A percentile compares a stretch with the other conserved stretches of the same genome.
Evolutionary conservation across 257 asterid species (phyloP).

Genomic region (Solanum rostratum): DNA sequence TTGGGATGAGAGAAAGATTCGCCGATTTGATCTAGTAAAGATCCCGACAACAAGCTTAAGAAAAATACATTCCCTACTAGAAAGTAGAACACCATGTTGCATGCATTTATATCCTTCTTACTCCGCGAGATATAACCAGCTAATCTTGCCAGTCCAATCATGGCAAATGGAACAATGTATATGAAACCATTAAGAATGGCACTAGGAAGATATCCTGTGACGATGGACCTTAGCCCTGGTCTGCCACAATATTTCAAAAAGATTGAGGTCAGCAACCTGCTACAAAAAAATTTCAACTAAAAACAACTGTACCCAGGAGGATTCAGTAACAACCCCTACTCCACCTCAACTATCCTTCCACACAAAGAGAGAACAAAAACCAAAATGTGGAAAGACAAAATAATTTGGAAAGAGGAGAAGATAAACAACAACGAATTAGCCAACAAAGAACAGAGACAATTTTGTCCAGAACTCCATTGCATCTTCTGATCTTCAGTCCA

Average conservation of each 20-base stretch:
- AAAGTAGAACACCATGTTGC: constrained; percentile 89
- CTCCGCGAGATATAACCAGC: constrained; percentile 77
- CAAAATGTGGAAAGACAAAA: background rate
- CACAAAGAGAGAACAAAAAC: background rate
- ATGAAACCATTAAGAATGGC: constrained; percentile 70
- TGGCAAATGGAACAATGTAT: constrained; percentile 65
- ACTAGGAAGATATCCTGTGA: constrained; percentile 89
- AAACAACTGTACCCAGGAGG: background rate
- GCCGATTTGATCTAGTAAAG: constrained; percentile 84
- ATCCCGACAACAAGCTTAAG: constrained; percentile 79
- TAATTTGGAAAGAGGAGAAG: background rate
- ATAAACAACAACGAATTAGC: background rate
- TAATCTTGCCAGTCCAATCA: constrained; percentile 56
- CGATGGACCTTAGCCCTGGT: constrained; percentile 77
- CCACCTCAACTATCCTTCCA: background rate
- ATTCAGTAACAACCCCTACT: background rate
- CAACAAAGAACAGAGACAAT: background rate
- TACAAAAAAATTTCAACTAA: background rate
- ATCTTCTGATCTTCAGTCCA: background rate
- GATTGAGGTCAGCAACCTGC: background rate
- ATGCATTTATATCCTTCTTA: constrained; percentile 70
- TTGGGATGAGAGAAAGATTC: constrained; percentile 68
- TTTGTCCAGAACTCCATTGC: background rate
- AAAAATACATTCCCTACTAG: constrained; percentile 86
- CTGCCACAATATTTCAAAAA: constrained; percentile 21